These are phyloP conservation scores for Xylariales sp. DNA, from an alignment of 2,329 filamentous ascomycete genomes.

Conservation along the genomic window DNA sequence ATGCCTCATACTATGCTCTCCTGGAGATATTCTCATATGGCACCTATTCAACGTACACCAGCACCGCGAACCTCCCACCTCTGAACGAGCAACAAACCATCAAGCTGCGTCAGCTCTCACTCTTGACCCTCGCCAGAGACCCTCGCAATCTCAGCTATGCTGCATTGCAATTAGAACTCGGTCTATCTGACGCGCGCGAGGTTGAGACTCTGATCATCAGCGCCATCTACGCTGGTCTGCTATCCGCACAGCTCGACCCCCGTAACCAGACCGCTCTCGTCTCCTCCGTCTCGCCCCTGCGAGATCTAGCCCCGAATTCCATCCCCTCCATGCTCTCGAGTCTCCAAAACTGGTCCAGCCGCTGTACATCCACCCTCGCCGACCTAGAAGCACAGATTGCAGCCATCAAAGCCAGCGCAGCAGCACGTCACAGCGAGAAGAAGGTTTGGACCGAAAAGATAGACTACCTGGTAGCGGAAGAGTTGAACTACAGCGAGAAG, in stretches of 20 bases:
- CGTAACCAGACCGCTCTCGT: conserved; percentile 69
- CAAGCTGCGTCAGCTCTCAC: conserved; percentile 87
- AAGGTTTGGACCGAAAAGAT: conserved; percentile 42
- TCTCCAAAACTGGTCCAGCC: conserved; percentile 70
- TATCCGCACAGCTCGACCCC: conserved; percentile 80
- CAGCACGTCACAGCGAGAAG: conserved; percentile 46
- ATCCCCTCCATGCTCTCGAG: conserved; percentile 64
- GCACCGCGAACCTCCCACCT: conserved; percentile 55
- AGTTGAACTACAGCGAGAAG: conserved; percentile 26
- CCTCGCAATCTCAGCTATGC: conserved; percentile 67
- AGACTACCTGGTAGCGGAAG: conserved; percentile 44
- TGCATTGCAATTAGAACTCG: conserved; percentile 61
- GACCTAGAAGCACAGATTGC: conserved; percentile 74
- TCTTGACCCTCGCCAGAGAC: conserved; percentile 73
- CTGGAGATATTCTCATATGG: conserved; percentile 91
- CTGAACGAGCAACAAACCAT: conserved; percentile 68
- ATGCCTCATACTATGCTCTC: conserved; percentile 59
- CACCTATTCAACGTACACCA: conserved; percentile 71
- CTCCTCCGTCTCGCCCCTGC: conserved; percentile 75
- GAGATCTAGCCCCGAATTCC: conserved; percentile 73
- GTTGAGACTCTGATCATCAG: conserved; percentile 84
- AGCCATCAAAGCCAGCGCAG: conserved; percentile 56
- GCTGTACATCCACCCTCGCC: conserved; percentile 68
- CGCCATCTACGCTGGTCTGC: conserved; percentile 79
- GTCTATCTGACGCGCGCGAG: conserved; percentile 60